Evolutionary conservation across 169 alveolate species (phyloP).

Genomic region (Plasmodium berghei): DNA sequence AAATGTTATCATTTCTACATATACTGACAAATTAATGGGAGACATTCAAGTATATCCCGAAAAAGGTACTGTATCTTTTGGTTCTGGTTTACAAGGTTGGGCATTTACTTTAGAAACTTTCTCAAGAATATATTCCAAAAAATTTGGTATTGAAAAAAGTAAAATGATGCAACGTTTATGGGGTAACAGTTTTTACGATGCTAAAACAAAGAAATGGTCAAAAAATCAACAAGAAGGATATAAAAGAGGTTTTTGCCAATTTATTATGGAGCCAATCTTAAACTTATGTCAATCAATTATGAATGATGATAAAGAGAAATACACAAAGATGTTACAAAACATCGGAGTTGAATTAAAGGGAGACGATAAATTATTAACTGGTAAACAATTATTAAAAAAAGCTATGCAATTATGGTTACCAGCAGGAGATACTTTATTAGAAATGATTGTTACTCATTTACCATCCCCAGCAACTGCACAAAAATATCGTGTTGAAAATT

Average conservation of each 20-base stretch:
- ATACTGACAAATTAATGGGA: conserved; percentile 96
- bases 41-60: conserved; percentile 97
- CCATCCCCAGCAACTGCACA: conserved; percentile 99
- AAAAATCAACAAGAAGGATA: conserved; percentile 88
- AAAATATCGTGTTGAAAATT: conserved; percentile 97
- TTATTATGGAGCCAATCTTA: conserved; percentile 99
- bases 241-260: conserved; percentile 97
- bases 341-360: conserved; percentile 95
- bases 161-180: conserved; percentile 98
- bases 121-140: conserved; percentile 96
- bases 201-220: conserved; percentile 96
- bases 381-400: conserved; percentile 97
- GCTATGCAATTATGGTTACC: conserved; percentile 99
- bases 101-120: conserved; percentile 98
- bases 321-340: conserved; percentile 93
- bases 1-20: conserved; percentile 97
- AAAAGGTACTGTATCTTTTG: conserved; percentile 98
- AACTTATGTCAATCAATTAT: conserved; percentile 93
- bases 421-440: conserved; percentile 99
- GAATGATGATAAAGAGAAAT: conserved; percentile 96
- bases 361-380: conserved; percentile 96
- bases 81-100: conserved; percentile 99
- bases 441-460: conserved; percentile 98
- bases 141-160: conserved; percentile 95
- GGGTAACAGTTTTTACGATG: conserved; percentile 99